Evolutionary conservation across 176 grass and related monocot genomes (phyloP).

Genomic region (Guadua angustifolia): DNA sequence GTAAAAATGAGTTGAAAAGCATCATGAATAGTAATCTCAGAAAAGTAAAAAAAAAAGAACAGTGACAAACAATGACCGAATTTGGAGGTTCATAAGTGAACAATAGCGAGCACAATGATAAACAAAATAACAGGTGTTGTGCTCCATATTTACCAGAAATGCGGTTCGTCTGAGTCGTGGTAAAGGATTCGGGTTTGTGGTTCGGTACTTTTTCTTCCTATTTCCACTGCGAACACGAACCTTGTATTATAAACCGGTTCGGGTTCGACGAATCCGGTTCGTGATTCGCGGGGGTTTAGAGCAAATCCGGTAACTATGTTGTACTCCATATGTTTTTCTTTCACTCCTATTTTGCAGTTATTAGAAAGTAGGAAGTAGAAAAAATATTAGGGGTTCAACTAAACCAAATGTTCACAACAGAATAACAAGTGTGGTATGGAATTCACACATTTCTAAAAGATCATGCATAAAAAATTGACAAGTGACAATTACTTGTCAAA

Average conservation of each 20-base stretch:
- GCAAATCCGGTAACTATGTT: too few species aligned
- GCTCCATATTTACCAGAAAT: not conserved
- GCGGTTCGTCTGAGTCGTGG: too few species aligned
- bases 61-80: not conserved
- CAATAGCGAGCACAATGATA: not conserved
- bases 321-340: not conserved
- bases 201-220: too few species aligned
- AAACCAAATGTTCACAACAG: constrained; percentile 1
- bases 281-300: too few species aligned
- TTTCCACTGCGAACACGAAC: too few species aligned
- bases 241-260: too few species aligned
- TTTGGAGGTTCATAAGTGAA: constrained; percentile 16
- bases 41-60: not conserved
- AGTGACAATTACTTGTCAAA: not conserved
- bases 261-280: too few species aligned
- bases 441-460: not conserved
- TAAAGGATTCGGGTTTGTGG: too few species aligned
- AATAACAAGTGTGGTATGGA: not conserved
- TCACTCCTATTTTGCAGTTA: constrained; percentile 12
- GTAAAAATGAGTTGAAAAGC: constrained; percentile 29
- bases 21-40: not conserved
- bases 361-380: constrained; percentile 18
- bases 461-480: not conserved
- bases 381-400: constrained; percentile 1
- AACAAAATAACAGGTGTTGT: constrained; percentile 7